Evolutionary conservation across 2,329 filamentous ascomycete species (phyloP), one percentile per base, ranked within the genome.

Genomic region (Pestalotiopsis sp.): DNA sequence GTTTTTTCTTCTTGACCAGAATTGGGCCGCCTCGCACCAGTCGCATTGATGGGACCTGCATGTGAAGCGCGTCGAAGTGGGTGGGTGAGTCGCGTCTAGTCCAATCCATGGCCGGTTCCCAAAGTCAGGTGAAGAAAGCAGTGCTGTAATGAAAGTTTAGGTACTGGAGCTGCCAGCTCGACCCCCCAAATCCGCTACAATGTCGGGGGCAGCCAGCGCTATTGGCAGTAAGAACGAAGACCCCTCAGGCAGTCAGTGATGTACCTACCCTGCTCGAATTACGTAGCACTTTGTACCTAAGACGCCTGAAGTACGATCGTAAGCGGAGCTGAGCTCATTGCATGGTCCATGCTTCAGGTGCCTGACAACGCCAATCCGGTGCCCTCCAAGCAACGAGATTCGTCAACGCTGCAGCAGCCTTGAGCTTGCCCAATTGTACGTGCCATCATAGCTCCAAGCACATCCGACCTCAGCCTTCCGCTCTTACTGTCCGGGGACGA

Each of bases 351-450:
- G 52, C 20, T 38, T 36, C 38, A 23, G 4, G 60, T 39, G 25
- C 45, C 45, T 52, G 45, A 52, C 45, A 52, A 52, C 45, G 17
- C 31, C 17, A 60, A 6, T 60, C 57, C 57, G 20, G 57, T 17
- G 14, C 49, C n/a, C 57, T 11, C 9, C 45, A 49, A 49, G 13
- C 13, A 20, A 52, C 3, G 58, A 77, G 75, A 75, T 78, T 76
- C 77, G 77, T 78, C 73, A 78, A 78, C 76, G 71, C 70, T 69
- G 71, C 75, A 75, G 77, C 72, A 78, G 77, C 77, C 77, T 78
- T 77, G 75, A 77, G 75, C 75, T 75, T 71, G 66, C 59, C 17
- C 20, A 52, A 20, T 52, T 52, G 45, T 52, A 52, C 45, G 45
- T 52, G 23, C 45, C 17, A 52, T 52, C 45, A 52, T 52, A 73